These are phyloP conservation scores for Fusarium oxysporum DNA, from an alignment of 2,329 filamentous ascomycete species.

Conservation along the genomic window DNA sequence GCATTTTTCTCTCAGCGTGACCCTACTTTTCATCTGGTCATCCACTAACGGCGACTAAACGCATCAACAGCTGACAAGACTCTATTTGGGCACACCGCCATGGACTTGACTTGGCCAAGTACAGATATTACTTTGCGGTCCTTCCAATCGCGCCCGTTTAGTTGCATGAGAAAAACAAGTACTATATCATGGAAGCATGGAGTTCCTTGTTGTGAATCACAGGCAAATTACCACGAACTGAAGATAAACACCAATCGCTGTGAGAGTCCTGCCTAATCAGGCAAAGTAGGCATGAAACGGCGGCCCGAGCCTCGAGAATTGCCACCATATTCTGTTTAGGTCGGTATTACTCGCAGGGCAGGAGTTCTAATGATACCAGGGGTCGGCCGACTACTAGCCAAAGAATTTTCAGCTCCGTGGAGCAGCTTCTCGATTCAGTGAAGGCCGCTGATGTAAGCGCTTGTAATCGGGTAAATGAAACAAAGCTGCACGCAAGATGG, in stretches of 20 bases:
- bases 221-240: background rate
- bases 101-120: rapidly evolving
- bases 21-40: no score
- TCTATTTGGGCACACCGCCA: background rate
- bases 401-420: background rate
- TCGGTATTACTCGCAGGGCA: background rate
- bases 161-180: background rate
- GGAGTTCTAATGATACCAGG: background rate
- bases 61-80: rapidly evolving
- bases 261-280: no score
- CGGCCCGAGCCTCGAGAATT: background rate
- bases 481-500: no score
- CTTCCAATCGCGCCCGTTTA: rapidly evolving
- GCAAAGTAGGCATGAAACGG: no score
- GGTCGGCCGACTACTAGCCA: rapidly evolving
- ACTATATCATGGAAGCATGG: background rate
- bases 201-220: background rate
- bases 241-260: background rate
- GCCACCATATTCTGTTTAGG: background rate
- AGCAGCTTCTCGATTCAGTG: background rate
- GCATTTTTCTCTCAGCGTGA: background rate
- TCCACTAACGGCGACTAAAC: rapidly evolving
- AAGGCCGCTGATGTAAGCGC: background rate
- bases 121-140: rapidly evolving
- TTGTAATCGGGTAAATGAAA: background rate